Conservation (phyloP, 225 moss, liverwort and hornwort genomes). For the Lunularia cruciata region DNA sequence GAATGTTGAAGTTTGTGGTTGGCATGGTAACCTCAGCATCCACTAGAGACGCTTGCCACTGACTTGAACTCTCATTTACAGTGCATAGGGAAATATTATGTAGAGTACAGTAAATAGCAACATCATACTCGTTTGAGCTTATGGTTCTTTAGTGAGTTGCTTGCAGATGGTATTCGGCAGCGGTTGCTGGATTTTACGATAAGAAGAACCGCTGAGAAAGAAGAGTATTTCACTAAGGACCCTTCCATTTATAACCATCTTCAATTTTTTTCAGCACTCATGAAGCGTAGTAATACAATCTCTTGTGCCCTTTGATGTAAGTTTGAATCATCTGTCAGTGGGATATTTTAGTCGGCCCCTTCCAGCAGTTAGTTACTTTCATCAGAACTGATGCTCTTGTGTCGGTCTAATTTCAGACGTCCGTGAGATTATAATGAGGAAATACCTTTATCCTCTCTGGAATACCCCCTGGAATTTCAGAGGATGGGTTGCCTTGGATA, state of each 20-base stretch:
- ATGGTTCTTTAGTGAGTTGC: background rate
- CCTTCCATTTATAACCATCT: background rate
- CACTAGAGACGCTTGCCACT: no score
- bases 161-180: constrained; percentile 34
- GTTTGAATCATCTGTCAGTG: background rate
- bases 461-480: no score
- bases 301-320: background rate
- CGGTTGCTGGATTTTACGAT: constrained; percentile 28
- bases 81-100: no score
- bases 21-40: background rate
- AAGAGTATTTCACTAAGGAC: constrained; percentile 32
- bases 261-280: background rate
- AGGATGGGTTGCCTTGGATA: background rate
- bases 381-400: no score
- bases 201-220: constrained; percentile 40
- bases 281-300: background rate
- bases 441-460: no score
- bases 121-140: background rate
- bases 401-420: no score
- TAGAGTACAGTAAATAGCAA: no score
- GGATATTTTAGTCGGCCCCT: background rate
- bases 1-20: background rate
- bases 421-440: no score
- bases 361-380: background rate
- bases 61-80: no score